A percentile compares a stretch with the other conserved stretches of the same genome.
phyloP scores from a whole-genome alignment of 352 stramenopile genomes.

The Pythium inflatum region DNA sequence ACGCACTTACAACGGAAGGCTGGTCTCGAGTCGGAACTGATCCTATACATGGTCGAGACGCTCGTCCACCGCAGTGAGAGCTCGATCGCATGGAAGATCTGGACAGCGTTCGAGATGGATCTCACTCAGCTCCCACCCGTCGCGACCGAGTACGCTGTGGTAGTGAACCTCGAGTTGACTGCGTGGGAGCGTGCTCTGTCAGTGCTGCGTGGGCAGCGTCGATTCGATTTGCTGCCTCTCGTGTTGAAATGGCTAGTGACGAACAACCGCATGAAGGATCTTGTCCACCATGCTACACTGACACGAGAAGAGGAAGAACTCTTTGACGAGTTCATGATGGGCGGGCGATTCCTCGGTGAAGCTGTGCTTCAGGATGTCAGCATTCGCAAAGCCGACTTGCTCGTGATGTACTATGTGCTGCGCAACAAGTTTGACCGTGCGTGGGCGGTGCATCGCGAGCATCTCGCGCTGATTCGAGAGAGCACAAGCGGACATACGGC shows the following conservation, averaged over 20 bases:
- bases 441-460: constrained; percentile 78
- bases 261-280: constrained; percentile 71
- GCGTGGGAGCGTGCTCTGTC: constrained; percentile 76
- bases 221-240: constrained; percentile 59
- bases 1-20: constrained; percentile 78
- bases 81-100: constrained; percentile 84
- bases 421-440: constrained; percentile 72
- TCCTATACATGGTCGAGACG: constrained; percentile 78
- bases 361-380: constrained; percentile 69
- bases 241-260: constrained; percentile 78
- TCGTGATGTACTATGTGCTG: constrained; percentile 86
- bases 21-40: constrained; percentile 70
- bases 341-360: constrained; percentile 46
- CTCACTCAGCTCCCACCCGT: constrained; percentile 48
- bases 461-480: constrained; percentile 72
- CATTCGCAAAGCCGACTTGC: constrained; percentile 72
- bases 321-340: constrained; percentile 79
- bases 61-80: constrained; percentile 76
- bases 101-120: constrained; percentile 77
- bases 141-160: constrained; percentile 70
- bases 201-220: constrained; percentile 60
- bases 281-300: constrained; percentile 69
- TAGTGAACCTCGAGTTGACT: constrained; percentile 76
- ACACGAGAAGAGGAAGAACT: constrained; percentile 52
- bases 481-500: constrained; percentile 64